Percentiles rank a stretch among this genome's conserved stretches.
Evolutionary conservation across 176 grass and related monocot genomes (phyloP).

Genomic region (Luzula sylvatica): DNA sequence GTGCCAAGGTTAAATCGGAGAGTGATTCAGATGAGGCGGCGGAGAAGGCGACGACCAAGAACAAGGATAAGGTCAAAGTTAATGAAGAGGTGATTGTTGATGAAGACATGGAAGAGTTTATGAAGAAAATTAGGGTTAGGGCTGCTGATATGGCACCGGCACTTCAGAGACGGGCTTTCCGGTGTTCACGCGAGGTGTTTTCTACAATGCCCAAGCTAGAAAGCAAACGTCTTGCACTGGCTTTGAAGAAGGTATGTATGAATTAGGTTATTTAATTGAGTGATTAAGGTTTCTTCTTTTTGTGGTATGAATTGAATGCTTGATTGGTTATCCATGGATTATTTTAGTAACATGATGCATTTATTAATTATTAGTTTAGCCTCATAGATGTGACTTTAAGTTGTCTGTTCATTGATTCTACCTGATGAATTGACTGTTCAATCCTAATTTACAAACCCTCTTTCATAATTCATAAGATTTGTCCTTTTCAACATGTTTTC

Average conservation of each 20-base stretch:
- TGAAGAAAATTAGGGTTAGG: slow-evolving; percentile 39
- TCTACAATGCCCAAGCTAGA: slow-evolving; percentile 72
- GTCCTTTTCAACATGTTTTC: no score
- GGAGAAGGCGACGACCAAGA: neutral
- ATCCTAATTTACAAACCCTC: no score
- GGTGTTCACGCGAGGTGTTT: slow-evolving; percentile 61
- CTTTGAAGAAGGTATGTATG: slow-evolving; percentile 63
- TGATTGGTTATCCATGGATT: neutral
- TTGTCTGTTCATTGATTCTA: neutral
- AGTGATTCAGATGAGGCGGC: slow-evolving; percentile 9
- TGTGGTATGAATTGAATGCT: neutral
- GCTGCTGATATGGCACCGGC: slow-evolving; percentile 61
- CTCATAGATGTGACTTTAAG: neutral
- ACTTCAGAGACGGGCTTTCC: slow-evolving; percentile 76
- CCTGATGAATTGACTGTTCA: no score
- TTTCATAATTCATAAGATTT: no score
- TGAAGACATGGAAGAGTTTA: slow-evolving; percentile 34
- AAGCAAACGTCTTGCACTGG: slow-evolving; percentile 76
- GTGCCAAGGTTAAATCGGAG: slow-evolving; percentile 31
- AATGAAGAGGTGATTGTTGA: slow-evolving; percentile 16
- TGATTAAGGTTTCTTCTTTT: slow-evolving; percentile 4
- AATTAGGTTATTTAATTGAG: neutral
- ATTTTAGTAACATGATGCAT: neutral
- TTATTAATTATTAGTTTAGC: neutral
- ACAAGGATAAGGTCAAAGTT: slow-evolving; percentile 20